Evolutionary conservation across 768 basidiomycete species (phyloP).

Genomic region (Antrodiella citrinella): DNA sequence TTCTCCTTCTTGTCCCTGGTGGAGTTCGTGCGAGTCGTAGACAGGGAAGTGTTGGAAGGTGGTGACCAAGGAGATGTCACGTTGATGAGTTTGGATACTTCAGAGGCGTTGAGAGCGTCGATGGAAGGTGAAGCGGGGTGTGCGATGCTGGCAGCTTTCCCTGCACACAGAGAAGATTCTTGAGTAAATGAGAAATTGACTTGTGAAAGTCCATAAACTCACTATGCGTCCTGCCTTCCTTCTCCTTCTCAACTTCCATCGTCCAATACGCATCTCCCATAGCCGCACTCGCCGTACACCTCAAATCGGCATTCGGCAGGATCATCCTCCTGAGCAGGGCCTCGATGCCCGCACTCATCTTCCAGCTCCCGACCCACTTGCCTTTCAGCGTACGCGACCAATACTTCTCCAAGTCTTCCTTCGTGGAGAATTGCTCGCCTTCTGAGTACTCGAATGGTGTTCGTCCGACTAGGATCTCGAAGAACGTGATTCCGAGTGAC

Average conservation of each 20-base stretch:
- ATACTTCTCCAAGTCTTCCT: constrained; percentile 79
- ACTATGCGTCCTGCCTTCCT: neutral
- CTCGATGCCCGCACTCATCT: constrained; percentile 58
- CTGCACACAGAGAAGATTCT: constrained; percentile 15
- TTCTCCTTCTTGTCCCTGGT: constrained; percentile 14
- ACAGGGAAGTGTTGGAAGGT: constrained; percentile 10
- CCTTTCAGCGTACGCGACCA: constrained; percentile 82
- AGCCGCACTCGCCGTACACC: constrained; percentile 60
- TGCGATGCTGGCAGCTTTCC: constrained; percentile 25
- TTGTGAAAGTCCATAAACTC: no score
- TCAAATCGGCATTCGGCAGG: constrained; percentile 71
- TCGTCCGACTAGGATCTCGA: constrained; percentile 86
- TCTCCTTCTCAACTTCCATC: neutral
- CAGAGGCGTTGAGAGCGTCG: constrained; percentile 21
- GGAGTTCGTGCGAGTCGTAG: constrained; percentile 4
- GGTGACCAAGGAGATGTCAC: constrained; percentile 21
- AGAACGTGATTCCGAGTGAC: constrained; percentile 86
- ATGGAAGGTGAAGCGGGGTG: constrained; percentile 14
- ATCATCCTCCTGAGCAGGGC: constrained; percentile 71
- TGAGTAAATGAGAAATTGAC: neutral
- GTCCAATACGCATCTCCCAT: constrained; percentile 66
- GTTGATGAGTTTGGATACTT: constrained; percentile 24
- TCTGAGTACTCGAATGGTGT: constrained; percentile 87
- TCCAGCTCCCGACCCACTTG: constrained; percentile 81
- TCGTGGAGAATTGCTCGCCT: constrained; percentile 67